A percentile compares a stretch with the other conserved stretches of the same genome.
Conservation (phyloP, 1,284 basidiomycete genomes). For the Coniophora puteana region DNA sequence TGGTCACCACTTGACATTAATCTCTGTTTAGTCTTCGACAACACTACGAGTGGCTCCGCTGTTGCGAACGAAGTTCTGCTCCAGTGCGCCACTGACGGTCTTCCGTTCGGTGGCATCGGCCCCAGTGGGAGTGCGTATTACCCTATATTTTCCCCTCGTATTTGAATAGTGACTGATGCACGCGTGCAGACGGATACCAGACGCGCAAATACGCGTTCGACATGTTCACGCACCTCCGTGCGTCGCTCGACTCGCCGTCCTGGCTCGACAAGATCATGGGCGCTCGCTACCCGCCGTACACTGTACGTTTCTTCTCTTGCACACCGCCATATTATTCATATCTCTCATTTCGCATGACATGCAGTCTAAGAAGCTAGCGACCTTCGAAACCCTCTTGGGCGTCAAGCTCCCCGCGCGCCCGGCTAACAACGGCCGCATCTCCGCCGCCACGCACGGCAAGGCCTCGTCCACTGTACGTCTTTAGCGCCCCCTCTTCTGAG, state of each 20-base stretch:
- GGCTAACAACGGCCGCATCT: constrained; percentile 6
- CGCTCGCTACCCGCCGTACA: constrained; percentile 65
- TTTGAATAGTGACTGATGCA: background rate
- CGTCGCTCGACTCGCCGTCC: constrained; percentile 59
- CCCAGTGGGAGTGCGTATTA: constrained; percentile 60
- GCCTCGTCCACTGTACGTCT: no score
- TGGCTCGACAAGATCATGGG: constrained; percentile 58
- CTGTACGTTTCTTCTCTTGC: constrained; percentile 30
- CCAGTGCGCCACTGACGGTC: constrained; percentile 52
- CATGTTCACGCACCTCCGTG: constrained; percentile 63
- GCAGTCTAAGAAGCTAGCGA: constrained; percentile 23
- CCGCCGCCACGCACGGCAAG: no score
- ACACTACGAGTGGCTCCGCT: constrained; percentile 64
- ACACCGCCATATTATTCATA: background rate
- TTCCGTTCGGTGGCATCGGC: constrained; percentile 74
- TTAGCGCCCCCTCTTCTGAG: no score
- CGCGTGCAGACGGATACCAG: constrained; percentile 51
- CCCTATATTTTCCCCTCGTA: background rate
- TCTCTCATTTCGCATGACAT: background rate
- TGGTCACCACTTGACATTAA: constrained; percentile 2
- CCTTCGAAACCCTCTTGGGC: constrained; percentile 13
- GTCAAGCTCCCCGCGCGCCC: constrained; percentile 20
- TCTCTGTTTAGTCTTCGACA: constrained; percentile 55
- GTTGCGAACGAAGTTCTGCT: constrained; percentile 67
- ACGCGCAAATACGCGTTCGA: constrained; percentile 66